phyloP scores from a whole-genome alignment of 768 basidiomycete genomes.

The Naganishia kalamii region DNA sequence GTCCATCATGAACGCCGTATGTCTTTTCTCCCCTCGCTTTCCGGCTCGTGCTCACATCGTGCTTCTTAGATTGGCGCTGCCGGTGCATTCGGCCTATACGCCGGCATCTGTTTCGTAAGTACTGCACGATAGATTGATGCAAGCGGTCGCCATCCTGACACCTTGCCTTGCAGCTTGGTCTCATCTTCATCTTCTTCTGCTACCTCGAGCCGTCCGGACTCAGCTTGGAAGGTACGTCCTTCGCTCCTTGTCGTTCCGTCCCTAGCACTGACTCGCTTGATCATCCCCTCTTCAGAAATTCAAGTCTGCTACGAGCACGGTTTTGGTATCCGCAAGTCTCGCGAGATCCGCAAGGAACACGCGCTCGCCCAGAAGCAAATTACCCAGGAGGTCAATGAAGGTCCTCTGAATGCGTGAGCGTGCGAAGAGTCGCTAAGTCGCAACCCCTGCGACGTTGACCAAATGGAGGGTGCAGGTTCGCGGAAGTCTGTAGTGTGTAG shows the following conservation, averaged over 20 bases:
- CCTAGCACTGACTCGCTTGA: no score
- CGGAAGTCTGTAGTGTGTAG: no score
- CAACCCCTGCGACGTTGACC: no score
- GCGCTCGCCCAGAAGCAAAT: constrained; percentile 1
- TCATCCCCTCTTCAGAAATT: no score
- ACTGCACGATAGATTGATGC: not conserved
- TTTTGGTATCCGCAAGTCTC: constrained; percentile 30
- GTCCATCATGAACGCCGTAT: constrained; percentile 57
- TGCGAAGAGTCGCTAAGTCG: no score
- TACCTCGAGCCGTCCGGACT: constrained; percentile 34
- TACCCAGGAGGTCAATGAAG: not conserved
- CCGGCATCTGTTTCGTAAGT: constrained; percentile 32
- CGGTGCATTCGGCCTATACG: constrained; percentile 26
- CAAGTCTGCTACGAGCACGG: constrained; percentile 31
- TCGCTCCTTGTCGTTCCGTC: no score
- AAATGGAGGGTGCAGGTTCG: no score
- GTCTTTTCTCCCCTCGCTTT: not conserved
- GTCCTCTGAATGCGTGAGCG: not conserved
- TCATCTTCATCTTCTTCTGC: constrained; percentile 35
- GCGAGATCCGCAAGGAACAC: constrained; percentile 29
- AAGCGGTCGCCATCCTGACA: not conserved
- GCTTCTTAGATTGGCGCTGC: constrained; percentile 11
- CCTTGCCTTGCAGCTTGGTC: constrained; percentile 23
- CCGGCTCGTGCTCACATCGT: no score
- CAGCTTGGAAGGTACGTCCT: no score